A percentile compares a stretch with the other conserved stretches of the same genome.
Evolutionary conservation across 1,284 basidiomycete genomes (phyloP).

Genomic region (Rhodotorula sp.): DNA sequence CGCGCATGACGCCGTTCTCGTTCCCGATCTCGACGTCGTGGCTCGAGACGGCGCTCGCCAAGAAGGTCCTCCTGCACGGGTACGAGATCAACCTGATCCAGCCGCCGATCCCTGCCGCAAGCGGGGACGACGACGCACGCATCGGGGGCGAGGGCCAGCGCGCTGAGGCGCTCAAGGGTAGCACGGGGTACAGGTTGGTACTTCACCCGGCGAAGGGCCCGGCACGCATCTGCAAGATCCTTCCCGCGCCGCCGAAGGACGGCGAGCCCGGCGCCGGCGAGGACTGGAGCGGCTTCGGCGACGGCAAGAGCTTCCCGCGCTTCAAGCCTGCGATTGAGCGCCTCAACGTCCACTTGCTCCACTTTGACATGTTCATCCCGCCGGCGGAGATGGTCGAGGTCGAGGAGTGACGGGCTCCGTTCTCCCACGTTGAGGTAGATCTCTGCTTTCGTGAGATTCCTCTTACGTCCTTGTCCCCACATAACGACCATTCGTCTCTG

Average conservation of each 20-base stretch:
- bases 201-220: constrained; percentile 18
- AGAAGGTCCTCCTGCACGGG: neutral
- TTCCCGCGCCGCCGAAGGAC: neutral
- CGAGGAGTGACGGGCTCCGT: neutral
- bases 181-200: neutral
- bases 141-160: neutral
- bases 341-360: constrained; percentile 13
- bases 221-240: constrained; percentile 5
- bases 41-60: constrained; percentile 17
- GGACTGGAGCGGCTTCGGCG: constrained; percentile 20
- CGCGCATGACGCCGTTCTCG: constrained; percentile 23
- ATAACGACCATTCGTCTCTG: no score
- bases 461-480: no score
- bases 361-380: constrained; percentile 23
- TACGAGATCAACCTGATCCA: constrained; percentile 16
- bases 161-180: constrained; percentile 6
- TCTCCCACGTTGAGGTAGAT: no score
- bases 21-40: constrained; percentile 20
- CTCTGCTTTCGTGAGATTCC: no score
- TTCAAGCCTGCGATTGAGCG: constrained; percentile 10
- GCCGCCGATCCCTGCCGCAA: constrained; percentile 1
- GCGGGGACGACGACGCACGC: neutral
- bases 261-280: neutral
- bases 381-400: neutral
- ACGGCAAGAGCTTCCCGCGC: constrained; percentile 21